A percentile compares a stretch with the other conserved stretches of the same genome.
phyloP scores from a whole-genome alignment of 2,329 filamentous ascomycete genomes.

The Teratosphaeria viscida region DNA sequence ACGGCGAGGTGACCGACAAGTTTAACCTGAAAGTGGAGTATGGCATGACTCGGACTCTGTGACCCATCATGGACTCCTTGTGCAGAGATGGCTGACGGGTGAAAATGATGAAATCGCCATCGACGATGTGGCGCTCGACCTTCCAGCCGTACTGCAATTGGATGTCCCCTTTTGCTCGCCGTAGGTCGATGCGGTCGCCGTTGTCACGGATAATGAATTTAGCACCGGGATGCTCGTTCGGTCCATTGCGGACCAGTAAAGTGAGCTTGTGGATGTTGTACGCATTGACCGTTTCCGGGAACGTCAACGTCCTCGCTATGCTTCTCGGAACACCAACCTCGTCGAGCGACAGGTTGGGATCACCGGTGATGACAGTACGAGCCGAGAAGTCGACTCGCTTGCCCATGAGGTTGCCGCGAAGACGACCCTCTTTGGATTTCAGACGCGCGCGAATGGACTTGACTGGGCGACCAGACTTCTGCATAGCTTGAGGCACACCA shows the following conservation, averaged over 20 bases:
- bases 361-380: slow-evolving; percentile 98
- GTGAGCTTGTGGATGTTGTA: slow-evolving; percentile 96
- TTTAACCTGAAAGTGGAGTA: slow-evolving; percentile 98
- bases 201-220: slow-evolving; percentile 93
- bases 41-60: slow-evolving; percentile 94
- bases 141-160: slow-evolving; percentile 95
- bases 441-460: slow-evolving; percentile 94
- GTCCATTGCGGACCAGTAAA: slow-evolving; percentile 80
- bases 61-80: slow-evolving; percentile 99
- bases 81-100: slow-evolving; percentile 98
- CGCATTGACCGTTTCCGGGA: slow-evolving; percentile 91
- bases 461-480: slow-evolving; percentile 92
- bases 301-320: slow-evolving; percentile 86
- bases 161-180: slow-evolving; percentile 83
- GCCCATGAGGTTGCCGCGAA: slow-evolving; percentile 98
- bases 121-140: slow-evolving; percentile 90
- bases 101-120: slow-evolving; percentile 98
- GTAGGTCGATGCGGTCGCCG: slow-evolving; percentile 86
- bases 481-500: slow-evolving; percentile 82
- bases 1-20: slow-evolving; percentile 91
- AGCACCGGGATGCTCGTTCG: slow-evolving; percentile 88
- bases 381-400: slow-evolving; percentile 99
- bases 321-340: slow-evolving; percentile 94
- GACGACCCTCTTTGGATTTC: slow-evolving; percentile 97
- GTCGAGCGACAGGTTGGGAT: slow-evolving; percentile 90